Evolutionary conservation across 2,329 filamentous ascomycete genomes (phyloP).

Genomic region (Neopestalotiopsis rosae): DNA sequence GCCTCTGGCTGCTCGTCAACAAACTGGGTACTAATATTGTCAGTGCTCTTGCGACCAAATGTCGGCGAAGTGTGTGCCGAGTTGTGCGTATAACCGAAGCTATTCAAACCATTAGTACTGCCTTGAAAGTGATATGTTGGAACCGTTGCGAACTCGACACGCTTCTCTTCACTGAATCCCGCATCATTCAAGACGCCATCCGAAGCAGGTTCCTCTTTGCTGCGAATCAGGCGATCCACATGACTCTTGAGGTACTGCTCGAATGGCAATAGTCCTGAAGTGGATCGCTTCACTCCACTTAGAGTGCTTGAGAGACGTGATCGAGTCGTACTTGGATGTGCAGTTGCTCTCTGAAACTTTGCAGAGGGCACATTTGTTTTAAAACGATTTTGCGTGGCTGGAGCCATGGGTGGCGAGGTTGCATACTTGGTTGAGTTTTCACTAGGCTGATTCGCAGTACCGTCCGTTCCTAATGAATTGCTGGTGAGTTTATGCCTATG

Average conservation of each 20-base stretch:
- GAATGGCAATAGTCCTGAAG: slow-evolving; percentile 34
- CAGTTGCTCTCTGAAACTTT: slow-evolving; percentile 9
- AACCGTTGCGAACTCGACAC: neutral
- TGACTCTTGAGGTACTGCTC: slow-evolving; percentile 46
- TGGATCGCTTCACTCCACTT: slow-evolving; percentile 31
- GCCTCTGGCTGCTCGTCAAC: slow-evolving; percentile 50
- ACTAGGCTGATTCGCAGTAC: slow-evolving; percentile 30
- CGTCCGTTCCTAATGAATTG: slow-evolving; percentile 24
- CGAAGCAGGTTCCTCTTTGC: slow-evolving; percentile 22
- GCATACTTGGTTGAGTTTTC: slow-evolving; percentile 55
- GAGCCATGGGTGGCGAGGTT: slow-evolving; percentile 25
- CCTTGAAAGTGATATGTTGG: neutral
- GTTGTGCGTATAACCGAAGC: slow-evolving; percentile 56
- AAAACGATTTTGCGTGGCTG: neutral
- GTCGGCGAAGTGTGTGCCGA: slow-evolving; percentile 44
- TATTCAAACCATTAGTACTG: slow-evolving; percentile 45
- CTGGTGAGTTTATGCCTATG: neutral
- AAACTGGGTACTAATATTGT: slow-evolving; percentile 69
- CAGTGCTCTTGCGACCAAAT: slow-evolving; percentile 57
- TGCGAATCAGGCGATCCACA: slow-evolving; percentile 43
- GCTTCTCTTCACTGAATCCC: slow-evolving; percentile 12
- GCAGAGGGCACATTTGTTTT: slow-evolving; percentile 4
- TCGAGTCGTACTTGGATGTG: neutral
- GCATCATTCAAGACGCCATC: slow-evolving; percentile 13
- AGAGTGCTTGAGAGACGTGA: slow-evolving; percentile 26